Conservation (phyloP, 208 protist genomes). For the Trypanosoma boissoni region DNA sequence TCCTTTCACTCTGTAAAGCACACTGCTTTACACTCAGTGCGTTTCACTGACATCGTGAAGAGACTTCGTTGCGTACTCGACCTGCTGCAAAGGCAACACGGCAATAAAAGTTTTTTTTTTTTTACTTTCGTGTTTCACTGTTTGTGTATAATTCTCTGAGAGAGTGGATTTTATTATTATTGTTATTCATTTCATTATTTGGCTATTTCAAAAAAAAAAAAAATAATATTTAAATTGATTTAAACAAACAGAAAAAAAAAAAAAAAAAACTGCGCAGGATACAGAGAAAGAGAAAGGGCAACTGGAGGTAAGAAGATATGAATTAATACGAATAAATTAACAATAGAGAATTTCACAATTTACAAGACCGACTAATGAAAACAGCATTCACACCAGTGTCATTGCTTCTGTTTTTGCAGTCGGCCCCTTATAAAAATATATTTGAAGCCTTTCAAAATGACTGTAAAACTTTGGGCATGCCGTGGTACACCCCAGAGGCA, state of each 20-base stretch:
- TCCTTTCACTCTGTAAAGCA: too few species aligned
- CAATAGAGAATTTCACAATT: neutral
- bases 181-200: too few species aligned
- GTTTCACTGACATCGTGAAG: too few species aligned
- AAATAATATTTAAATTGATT: too few species aligned
- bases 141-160: too few species aligned
- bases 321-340: neutral
- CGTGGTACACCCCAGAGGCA: conserved; percentile 43
- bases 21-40: too few species aligned
- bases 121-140: too few species aligned
- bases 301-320: neutral
- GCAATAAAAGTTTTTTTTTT: too few species aligned
- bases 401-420: conserved; percentile 69
- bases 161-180: too few species aligned
- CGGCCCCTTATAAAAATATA: conserved; percentile 42
- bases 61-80: too few species aligned
- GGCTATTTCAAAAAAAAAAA: too few species aligned
- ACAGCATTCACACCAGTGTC: conserved; percentile 33
- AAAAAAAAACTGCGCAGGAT: neutral
- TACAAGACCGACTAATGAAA: neutral
- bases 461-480: conserved; percentile 40
- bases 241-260: neutral
- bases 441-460: conserved; percentile 67
- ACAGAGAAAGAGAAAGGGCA: neutral
- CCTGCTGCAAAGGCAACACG: too few species aligned